phyloP scores from a whole-genome alignment of 441 rosid species.

The Populus hybrid region DNA sequence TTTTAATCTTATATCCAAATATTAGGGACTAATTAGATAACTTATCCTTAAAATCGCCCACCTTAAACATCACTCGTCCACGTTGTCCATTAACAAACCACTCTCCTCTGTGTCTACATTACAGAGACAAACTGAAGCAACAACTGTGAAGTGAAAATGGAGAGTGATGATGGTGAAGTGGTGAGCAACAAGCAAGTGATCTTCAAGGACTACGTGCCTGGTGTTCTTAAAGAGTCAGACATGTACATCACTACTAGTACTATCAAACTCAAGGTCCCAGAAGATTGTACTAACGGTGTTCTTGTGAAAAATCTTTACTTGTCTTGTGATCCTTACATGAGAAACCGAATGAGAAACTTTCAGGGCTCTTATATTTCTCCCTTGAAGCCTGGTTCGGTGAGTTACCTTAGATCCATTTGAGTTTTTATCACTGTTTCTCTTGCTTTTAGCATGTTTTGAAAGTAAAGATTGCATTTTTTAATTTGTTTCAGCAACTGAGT shows the following conservation, averaged over 20 bases:
- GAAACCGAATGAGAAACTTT: too few species aligned
- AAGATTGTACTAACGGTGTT: too few species aligned
- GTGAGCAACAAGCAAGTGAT: constrained; percentile 21
- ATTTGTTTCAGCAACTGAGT: not conserved
- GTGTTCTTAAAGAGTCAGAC: constrained; percentile 22
- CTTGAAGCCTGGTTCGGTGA: too few species aligned
- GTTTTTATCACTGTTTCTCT: too few species aligned
- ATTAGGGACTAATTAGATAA: too few species aligned
- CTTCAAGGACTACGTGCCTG: constrained; percentile 21
- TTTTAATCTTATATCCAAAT: too few species aligned
- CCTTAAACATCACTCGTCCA: not conserved
- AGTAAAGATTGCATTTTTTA: not conserved
- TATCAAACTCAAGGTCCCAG: too few species aligned
- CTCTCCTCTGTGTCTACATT: not conserved
- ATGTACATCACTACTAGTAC: constrained; percentile 3
- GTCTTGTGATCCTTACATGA: too few species aligned
- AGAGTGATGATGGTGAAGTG: constrained; percentile 17
- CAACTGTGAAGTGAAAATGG: constrained; percentile 8
- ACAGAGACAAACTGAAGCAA: not conserved
- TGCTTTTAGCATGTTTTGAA: not conserved
- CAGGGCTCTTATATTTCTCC: too few species aligned
- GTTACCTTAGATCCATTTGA: too few species aligned
- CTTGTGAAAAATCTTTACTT: too few species aligned
- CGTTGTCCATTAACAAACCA: not conserved
- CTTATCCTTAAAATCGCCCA: too few species aligned